Evolutionary conservation across 2,329 filamentous ascomycete genomes (phyloP).

Genomic region (Aspergillus jensenii): DNA sequence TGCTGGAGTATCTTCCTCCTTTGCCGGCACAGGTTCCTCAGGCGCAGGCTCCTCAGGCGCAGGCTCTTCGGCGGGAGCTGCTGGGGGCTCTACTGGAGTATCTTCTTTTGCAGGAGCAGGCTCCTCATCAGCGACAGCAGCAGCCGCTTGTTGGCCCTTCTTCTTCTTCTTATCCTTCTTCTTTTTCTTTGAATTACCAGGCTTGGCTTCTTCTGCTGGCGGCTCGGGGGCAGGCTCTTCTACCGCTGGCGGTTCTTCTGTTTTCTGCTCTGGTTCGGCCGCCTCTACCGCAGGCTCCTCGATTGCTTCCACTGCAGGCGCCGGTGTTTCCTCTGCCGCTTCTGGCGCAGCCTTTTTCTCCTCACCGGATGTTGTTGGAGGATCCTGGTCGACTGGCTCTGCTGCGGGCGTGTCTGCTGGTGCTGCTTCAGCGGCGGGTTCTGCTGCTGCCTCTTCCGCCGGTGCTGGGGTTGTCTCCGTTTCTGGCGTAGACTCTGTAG

Average conservation of each 20-base stretch:
- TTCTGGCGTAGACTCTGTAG: constrained; percentile 10
- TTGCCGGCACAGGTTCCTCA: neutral
- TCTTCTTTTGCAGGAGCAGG: constrained; percentile 3
- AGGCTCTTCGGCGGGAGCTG: constrained; percentile 4
- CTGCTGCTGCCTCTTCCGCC: neutral
- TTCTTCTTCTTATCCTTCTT: neutral
- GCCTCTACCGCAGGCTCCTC: neutral
- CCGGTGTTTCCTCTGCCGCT: constrained; percentile 14
- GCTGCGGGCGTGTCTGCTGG: neutral
- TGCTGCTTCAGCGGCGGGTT: neutral
- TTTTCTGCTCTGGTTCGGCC: neutral
- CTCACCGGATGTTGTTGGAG: neutral
- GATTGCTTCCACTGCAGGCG: constrained; percentile 7
- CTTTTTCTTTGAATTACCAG: neutral
- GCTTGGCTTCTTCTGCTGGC: neutral
- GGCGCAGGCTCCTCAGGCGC: constrained; percentile 11
- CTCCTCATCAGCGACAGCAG: constrained; percentile 5
- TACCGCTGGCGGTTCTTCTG: neutral
- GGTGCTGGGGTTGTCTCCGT: neutral
- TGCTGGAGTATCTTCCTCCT: neutral
- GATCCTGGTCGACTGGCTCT: neutral
- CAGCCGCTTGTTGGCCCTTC: neutral
- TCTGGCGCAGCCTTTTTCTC: neutral
- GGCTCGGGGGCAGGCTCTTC: constrained; percentile 9
- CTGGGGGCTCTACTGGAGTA: neutral